Evolutionary conservation across 2,329 filamentous ascomycete genomes (phyloP), one percentile per base, ranked within the genome.

Genomic region (Hypoxylon sp.): DNA sequence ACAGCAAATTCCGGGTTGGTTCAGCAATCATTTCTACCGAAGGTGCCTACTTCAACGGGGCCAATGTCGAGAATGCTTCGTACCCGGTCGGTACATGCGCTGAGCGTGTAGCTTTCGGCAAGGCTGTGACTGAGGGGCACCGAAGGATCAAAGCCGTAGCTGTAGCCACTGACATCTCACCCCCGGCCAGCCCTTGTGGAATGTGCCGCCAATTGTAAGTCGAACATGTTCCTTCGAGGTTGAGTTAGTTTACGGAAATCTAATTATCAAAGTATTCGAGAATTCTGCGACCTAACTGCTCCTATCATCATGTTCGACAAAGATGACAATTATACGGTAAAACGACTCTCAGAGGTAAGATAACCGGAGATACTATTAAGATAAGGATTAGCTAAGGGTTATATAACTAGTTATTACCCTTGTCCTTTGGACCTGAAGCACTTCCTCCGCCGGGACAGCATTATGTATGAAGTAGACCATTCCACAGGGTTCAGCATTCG

Each of bases 71-170:
- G 83, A 98, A 98, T 78, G 94, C 94, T 1, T 85, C 92, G 29
- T 98, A 97, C 78, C 95, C 96, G 0, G 94, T 98, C 5, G 94
- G 94, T n/a, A 97, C 93, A 2, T 98, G 96, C 80, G 96, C 96
- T 13, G 96, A 99, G 86, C 86, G 95, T 65, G 93, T 95, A n/a
- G 94, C 93, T 1, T 86, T 98, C 72, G 92, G 89, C 6, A 94
- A 90, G 42, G 95, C 95, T 22, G 88, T 98, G 4, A 87, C 88
- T 5, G 82, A 82, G 57, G 87, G 88, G 2, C 81, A 87, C 71
- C 81, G 80, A 35, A 76, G 74, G 31, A 93, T 97, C 81, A 90
- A 89, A 76, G 95, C 94, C 19, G 81, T 99, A 22, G 95, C 92
- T 14, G 94, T 99, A 3, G 88, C 92, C 5, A 97, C 94, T 5